Evolutionary conservation across 1,284 basidiomycete genomes (phyloP).

Genomic region (Albatrellus sp.): DNA sequence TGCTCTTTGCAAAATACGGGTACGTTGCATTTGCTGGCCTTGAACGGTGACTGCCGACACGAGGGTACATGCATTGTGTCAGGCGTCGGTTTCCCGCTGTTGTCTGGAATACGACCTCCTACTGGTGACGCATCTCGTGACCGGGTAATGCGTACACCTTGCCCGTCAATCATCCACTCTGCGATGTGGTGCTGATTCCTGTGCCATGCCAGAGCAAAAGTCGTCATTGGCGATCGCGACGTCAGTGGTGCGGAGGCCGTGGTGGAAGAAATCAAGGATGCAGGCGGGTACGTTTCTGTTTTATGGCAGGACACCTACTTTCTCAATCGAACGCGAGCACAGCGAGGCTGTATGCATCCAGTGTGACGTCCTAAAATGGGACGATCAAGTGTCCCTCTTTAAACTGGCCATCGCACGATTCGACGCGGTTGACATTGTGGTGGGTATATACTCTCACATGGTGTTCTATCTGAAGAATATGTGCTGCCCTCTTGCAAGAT

Average conservation of each 20-base stretch:
- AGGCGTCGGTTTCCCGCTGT: too few species aligned
- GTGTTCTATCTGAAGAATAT: not conserved
- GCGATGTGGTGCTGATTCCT: too few species aligned
- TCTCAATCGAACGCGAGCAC: not conserved
- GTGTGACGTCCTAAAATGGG: conserved; percentile 44
- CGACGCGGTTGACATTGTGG: conserved; percentile 40
- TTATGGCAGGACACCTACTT: not conserved
- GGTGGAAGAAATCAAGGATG: conserved; percentile 26
- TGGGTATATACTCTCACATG: conserved; percentile 15
- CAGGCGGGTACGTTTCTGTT: conserved; percentile 29
- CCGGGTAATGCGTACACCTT: too few species aligned
- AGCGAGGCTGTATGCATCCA: conserved; percentile 31
- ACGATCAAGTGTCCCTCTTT: conserved; percentile 41
- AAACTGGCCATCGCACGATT: conserved; percentile 32
- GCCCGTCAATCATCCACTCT: too few species aligned
- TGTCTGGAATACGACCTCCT: too few species aligned
- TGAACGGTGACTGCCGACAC: not conserved
- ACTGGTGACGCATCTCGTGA: conserved; percentile 21
- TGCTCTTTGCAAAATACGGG: conserved; percentile 34
- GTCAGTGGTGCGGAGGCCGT: conserved; percentile 25
- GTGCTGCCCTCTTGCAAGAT: too few species aligned
- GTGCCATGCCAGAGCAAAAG: too few species aligned
- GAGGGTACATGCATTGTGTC: not conserved
- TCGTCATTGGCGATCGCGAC: conserved; percentile 44
- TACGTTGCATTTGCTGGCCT: conserved; percentile 15